phyloP scores from a whole-genome alignment of 2,329 filamentous ascomycete species.

The Alternaria postmessia region DNA sequence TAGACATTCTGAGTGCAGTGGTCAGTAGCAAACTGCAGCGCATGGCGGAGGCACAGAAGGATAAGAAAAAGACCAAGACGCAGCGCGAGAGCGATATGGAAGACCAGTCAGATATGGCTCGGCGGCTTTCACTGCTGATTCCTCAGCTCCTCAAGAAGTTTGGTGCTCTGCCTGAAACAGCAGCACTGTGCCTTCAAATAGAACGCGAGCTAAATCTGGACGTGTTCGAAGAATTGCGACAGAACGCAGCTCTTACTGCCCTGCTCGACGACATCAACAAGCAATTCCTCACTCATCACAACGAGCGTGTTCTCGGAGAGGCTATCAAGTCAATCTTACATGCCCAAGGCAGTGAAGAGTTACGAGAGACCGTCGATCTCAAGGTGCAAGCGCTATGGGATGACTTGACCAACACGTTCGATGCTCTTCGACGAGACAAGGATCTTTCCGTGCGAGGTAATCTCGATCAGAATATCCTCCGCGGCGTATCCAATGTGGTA shows the following conservation, averaged over 20 bases:
- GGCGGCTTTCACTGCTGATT: constrained; percentile 79
- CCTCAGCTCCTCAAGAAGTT: constrained; percentile 91
- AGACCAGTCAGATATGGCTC: constrained; percentile 78
- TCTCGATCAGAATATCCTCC: constrained; percentile 70
- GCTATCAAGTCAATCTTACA: constrained; percentile 84
- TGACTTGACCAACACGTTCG: constrained; percentile 76
- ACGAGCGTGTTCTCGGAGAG: constrained; percentile 83
- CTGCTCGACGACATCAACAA: constrained; percentile 91
- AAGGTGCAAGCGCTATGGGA: constrained; percentile 89
- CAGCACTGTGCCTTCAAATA: constrained; percentile 82
- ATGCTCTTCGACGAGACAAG: constrained; percentile 71
- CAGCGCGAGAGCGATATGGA: constrained; percentile 70
- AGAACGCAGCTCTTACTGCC: constrained; percentile 81
- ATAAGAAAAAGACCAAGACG: constrained; percentile 65
- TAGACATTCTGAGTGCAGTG: constrained; percentile 85
- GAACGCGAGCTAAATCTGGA: constrained; percentile 88
- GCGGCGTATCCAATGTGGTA: constrained; percentile 75
- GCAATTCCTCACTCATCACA: constrained; percentile 92
- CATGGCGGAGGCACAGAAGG: constrained; percentile 67
- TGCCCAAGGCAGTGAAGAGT: constrained; percentile 84
- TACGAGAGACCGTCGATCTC: constrained; percentile 82
- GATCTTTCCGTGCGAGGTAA: constrained; percentile 76
- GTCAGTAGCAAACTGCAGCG: constrained; percentile 78
- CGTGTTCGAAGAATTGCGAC: constrained; percentile 85
- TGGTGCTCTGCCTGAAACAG: constrained; percentile 85